Percentiles rank a stretch among this genome's conserved stretches.
phyloP scores from a whole-genome alignment of 2,329 filamentous ascomycete genomes.

The Dendrostoma leiphaemia region DNA sequence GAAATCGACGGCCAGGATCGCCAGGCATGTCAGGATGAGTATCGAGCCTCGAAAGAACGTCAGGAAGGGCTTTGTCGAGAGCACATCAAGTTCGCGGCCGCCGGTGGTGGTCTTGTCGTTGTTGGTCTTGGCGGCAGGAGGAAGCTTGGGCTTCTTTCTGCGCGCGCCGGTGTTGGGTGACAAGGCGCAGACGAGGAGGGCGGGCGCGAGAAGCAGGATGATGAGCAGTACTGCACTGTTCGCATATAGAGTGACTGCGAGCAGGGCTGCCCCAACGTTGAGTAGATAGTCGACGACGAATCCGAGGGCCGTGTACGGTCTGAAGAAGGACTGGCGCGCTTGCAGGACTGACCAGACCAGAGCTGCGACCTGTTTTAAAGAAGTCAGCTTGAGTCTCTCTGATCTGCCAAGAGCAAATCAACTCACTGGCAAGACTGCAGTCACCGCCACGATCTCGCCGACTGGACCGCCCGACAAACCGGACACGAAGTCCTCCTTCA shows the following conservation, averaged over 20 bases:
- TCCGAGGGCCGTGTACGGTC: conserved; percentile 65
- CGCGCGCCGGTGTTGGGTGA: conserved; percentile 40
- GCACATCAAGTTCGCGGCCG: conserved; percentile 36
- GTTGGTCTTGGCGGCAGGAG: conserved; percentile 34
- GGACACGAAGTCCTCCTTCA: conserved; percentile 95
- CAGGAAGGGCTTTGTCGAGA: conserved; percentile 87
- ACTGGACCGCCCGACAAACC: conserved; percentile 82
- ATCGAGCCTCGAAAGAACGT: conserved; percentile 89
- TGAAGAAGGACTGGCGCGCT: conserved; percentile 80
- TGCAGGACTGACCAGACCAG: conserved; percentile 89
- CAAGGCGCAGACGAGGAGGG: conserved; percentile 58
- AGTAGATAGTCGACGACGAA: conserved; percentile 81
- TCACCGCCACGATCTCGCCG: conserved; percentile 83
- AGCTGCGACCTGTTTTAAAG: conserved; percentile 64
- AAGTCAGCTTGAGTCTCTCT: neutral
- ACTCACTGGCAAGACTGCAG: conserved; percentile 78
- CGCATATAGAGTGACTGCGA: conserved; percentile 84
- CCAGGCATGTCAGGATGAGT: conserved; percentile 85
- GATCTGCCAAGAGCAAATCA: conserved; percentile 16
- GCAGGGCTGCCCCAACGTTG: conserved; percentile 77
- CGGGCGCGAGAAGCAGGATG: conserved; percentile 70
- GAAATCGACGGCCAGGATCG: conserved; percentile 97
- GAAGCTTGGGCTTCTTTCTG: conserved; percentile 50
- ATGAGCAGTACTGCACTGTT: conserved; percentile 71
- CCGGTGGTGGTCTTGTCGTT: conserved; percentile 27